Evolutionary conservation across 805 yeast species (phyloP).

Genomic region (Wickerhamiella shivajii): DNA sequence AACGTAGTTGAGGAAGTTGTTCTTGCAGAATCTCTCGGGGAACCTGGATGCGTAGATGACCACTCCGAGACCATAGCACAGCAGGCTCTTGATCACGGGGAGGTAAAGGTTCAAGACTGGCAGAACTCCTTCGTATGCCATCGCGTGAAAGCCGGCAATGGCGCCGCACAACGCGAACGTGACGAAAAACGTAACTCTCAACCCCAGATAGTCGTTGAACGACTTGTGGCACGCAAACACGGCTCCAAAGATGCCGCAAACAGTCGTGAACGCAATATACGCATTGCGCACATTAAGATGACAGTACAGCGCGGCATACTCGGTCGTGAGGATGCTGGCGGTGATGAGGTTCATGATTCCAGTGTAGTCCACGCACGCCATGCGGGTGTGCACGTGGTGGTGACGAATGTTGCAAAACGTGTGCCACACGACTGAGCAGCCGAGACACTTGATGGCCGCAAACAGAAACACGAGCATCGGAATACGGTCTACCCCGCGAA

Average conservation of each 20-base stretch:
- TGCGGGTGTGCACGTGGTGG: conserved; percentile 45
- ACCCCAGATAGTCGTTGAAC: conserved; percentile 72
- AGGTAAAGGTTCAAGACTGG: conserved; percentile 40
- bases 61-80: conserved; percentile 71
- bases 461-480: conserved; percentile 49
- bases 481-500: conserved; percentile 31
- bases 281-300: conserved; percentile 34
- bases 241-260: conserved; percentile 61
- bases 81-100: conserved; percentile 59
- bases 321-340: conserved; percentile 75
- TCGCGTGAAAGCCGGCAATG: conserved; percentile 43
- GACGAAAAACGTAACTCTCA: conserved; percentile 68
- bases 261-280: conserved; percentile 45
- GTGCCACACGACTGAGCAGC: conserved; percentile 81
- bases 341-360: conserved; percentile 87
- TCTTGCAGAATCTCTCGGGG: conserved; percentile 61
- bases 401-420: conserved; percentile 70
- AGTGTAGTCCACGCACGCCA: conserved; percentile 89
- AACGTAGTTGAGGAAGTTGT: conserved; percentile 26
- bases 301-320: conserved; percentile 60
- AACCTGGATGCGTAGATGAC: conserved; percentile 73
- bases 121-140: conserved; percentile 39
- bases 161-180: conserved; percentile 65
- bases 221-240: conserved; percentile 81
- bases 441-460: conserved; percentile 63